phyloP scores from a whole-genome alignment of 1,139 yeast genomes.

The Candida buenavistaensis region DNA sequence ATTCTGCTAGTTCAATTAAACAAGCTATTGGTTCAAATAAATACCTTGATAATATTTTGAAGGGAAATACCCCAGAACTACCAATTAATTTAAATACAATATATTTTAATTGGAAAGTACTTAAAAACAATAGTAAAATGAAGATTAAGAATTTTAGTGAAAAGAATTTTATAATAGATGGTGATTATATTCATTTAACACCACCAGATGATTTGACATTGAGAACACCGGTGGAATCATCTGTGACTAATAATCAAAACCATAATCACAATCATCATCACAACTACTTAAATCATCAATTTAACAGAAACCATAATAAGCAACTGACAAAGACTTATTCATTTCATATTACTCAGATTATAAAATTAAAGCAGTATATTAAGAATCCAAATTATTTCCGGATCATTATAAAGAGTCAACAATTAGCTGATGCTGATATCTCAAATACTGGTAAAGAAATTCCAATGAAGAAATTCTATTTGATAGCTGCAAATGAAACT shows the following conservation, averaged over 20 bases:
- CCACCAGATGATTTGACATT: conserved; percentile 63
- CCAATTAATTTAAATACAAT: conserved; percentile 41
- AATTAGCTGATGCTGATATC: conserved; percentile 23
- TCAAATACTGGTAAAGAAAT: conserved; percentile 21
- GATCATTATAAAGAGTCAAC: conserved; percentile 66
- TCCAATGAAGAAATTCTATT: conserved; percentile 70
- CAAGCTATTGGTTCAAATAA: conserved; percentile 20
- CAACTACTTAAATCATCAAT: conserved; percentile 48
- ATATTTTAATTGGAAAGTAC: conserved; percentile 67
- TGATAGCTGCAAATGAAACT: conserved; percentile 66
- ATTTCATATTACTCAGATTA: conserved; percentile 79
- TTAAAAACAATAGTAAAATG: conserved; percentile 86
- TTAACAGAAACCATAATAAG: conserved; percentile 35
- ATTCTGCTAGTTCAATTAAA: conserved; percentile 9
- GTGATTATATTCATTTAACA: conserved; percentile 86
- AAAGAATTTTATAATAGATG: conserved; percentile 83
- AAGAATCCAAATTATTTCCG: conserved; percentile 82
- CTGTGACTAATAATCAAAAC: conserved; percentile 4
- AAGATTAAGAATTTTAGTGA: conserved; percentile 66
- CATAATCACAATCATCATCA: conserved; percentile 23
- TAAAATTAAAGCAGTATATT: conserved; percentile 71
- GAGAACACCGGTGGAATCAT: conserved; percentile 48
- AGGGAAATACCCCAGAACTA: conserved; percentile 32
- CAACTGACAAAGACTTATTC: conserved; percentile 73
- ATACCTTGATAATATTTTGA: conserved; percentile 38